Base-by-base conservation (phyloP, 768 basidiomycete species). In the Leccinum disarticulatum region DNA sequence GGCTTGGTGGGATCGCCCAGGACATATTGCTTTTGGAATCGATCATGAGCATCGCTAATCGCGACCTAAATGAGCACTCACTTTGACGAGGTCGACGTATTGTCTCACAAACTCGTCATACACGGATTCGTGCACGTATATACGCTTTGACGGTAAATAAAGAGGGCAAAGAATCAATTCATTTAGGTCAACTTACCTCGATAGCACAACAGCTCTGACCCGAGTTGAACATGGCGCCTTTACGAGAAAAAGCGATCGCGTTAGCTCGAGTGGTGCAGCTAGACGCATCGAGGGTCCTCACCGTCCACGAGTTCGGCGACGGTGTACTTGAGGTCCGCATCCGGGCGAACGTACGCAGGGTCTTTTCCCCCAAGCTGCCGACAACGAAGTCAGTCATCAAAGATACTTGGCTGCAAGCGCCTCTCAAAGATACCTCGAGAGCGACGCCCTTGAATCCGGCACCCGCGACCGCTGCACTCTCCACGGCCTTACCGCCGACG, bases 121-220 rank as follows among this genome's bases (percentile, higher is more conserved):
- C 3, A 95, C 68, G 0, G 82, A 78, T 67, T 92, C 87, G 70
- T 98, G 93, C 28, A 98, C 96, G 72, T 98, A 98, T 46, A 99
- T 93, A 17, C 96, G 84, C 89, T 93, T 36, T 17, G 48, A 17
- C 28, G 6, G 27, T 52, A n/a, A 51, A 17, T 15, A 11, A 19
- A 46, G 33, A 1, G 8, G 5, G 17, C 38, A 8, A 9, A 19
- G 28, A 54, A 36, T 31, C 28, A 17, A 15, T 28, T 22, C 15
- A 35, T n/a, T 35, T 46, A 28, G 25, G 46, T 33, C 36, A 6
- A 68, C 77, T 15, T 61, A 90, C 91, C 80, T 99, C 97, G 60
- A 98, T 79, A 0, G 90, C 86, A 69, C 96, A 98, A 74, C 96
- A 98, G 63, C 93, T 95, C 75, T 99, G 97, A 2, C 97, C 97